Evolutionary conservation across 768 basidiomycete species (phyloP).

Genomic region (Termitomyces sp.): DNA sequence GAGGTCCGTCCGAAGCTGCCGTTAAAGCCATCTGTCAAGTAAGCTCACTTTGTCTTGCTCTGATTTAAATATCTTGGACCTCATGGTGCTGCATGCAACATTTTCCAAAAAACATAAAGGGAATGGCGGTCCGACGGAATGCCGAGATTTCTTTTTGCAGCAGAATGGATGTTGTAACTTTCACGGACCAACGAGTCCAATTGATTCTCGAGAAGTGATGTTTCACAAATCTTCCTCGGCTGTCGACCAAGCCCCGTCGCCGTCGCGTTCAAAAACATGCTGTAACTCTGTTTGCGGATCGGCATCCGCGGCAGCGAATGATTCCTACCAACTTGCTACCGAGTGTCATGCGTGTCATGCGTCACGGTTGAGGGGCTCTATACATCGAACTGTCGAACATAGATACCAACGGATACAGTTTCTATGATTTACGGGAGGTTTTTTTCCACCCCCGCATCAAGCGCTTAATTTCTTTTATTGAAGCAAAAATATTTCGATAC

Average conservation of each 20-base stretch:
- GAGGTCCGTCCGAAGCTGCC: neutral
- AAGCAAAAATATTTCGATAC: neutral
- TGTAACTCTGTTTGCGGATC: neutral
- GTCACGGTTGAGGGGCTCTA: neutral
- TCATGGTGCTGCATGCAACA: neutral
- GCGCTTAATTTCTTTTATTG: neutral
- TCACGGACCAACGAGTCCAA: neutral
- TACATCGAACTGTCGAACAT: neutral
- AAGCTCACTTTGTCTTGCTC: neutral
- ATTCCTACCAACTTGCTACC: neutral
- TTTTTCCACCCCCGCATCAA: neutral
- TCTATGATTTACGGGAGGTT: neutral
- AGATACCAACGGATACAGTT: neutral
- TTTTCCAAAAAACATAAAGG: neutral
- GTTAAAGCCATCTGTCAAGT: neutral
- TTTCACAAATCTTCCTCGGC: neutral
- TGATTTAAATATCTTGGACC: neutral
- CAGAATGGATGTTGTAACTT: neutral
- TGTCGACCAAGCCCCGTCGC: neutral
- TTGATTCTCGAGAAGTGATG: neutral
- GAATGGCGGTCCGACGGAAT: neutral
- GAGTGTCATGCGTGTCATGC: neutral
- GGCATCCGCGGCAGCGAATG: neutral
- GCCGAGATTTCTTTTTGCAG: no score
- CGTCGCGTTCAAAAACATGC: neutral